Conservation (phyloP, 2,329 filamentous ascomycete genomes). For the Emmonsiellopsis sp. region DNA sequence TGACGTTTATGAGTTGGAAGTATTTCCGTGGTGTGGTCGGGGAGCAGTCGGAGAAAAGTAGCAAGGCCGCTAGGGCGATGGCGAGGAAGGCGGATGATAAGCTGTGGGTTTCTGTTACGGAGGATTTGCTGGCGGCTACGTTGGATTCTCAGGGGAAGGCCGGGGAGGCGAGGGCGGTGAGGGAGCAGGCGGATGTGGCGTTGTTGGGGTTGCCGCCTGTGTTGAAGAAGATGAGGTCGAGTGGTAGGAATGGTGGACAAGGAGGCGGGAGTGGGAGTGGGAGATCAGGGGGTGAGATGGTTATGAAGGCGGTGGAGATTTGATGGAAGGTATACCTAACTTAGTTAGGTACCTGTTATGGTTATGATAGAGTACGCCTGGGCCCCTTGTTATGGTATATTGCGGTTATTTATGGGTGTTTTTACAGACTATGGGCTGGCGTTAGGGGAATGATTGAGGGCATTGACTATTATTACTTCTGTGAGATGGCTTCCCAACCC, state of each 20-base stretch:
- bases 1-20: constrained; percentile 74
- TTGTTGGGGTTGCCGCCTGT: constrained; percentile 29
- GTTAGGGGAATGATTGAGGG: no score
- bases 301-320: constrained; percentile 8
- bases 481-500: no score
- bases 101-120: constrained; percentile 71
- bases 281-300: constrained; percentile 1
- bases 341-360: background rate
- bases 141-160: constrained; percentile 62
- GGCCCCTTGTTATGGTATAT: no score
- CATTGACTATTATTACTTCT: no score
- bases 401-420: no score
- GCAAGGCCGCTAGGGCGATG: constrained; percentile 58
- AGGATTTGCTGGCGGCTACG: constrained; percentile 67
- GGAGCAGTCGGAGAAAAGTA: constrained; percentile 69
- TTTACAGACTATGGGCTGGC: no score
- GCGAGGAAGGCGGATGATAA: constrained; percentile 61
- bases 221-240: constrained; percentile 20
- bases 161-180: constrained; percentile 39
- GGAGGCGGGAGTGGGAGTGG: background rate
- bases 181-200: constrained; percentile 37
- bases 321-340: background rate
- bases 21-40: constrained; percentile 79
- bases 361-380: no score
- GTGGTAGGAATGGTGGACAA: background rate